These are phyloP conservation scores for Komagataella pastoris DNA, from an alignment of 805 yeast species.

Conservation along the genomic window DNA sequence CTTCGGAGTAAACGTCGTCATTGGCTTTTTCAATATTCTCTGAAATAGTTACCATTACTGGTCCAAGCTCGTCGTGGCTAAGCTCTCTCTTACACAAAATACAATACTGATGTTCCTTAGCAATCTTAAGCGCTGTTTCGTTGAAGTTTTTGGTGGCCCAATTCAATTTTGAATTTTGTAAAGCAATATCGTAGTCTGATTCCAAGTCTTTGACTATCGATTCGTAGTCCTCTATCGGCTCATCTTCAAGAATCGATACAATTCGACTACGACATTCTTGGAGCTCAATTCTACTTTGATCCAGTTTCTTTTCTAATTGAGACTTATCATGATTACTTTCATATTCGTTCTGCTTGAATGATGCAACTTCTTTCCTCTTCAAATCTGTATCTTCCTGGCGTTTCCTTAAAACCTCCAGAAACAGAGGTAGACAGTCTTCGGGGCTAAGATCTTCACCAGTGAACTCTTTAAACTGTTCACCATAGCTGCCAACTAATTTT, in stretches of 20 bases:
- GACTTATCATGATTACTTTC: background rate
- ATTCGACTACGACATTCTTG: constrained; percentile 7
- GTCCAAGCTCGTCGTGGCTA: constrained; percentile 18
- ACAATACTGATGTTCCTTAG: constrained; percentile 46
- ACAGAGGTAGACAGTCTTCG: background rate
- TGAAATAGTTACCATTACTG: constrained; percentile 11
- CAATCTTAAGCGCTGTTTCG: constrained; percentile 50
- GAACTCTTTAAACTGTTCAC: background rate
- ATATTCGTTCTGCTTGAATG: background rate
- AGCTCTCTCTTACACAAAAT: constrained; percentile 62
- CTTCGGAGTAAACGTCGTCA: constrained; percentile 7
- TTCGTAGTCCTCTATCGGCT: constrained; percentile 35
- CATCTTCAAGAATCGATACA: constrained; percentile 19
- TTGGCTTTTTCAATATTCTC: constrained; percentile 11
- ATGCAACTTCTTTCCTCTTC: background rate
- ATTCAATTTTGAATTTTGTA: constrained; percentile 53
- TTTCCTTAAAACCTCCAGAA: background rate
- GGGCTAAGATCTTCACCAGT: background rate
- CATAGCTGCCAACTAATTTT: constrained; percentile 6
- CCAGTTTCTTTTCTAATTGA: background rate
- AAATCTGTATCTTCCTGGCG: background rate
- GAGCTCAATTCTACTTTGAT: background rate
- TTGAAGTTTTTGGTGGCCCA: constrained; percentile 63
- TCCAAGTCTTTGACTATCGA: constrained; percentile 41
- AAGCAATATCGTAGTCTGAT: constrained; percentile 42